Evolutionary conservation across 805 yeast genomes (phyloP), one percentile per base, ranked within the genome.

Genomic region (Cyberlindnera mrakii): DNA sequence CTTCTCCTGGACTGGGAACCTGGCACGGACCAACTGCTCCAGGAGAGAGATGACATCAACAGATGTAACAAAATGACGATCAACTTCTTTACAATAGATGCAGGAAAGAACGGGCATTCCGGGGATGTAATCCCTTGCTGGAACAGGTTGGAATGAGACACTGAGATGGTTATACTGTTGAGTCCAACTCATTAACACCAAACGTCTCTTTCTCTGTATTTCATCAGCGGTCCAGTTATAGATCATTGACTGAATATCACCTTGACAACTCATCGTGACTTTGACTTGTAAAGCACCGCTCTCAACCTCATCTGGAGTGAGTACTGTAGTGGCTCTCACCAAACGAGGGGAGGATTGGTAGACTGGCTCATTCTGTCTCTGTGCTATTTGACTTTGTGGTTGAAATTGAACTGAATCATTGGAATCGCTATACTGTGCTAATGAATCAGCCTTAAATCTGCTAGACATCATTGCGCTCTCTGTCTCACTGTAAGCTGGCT

Each of bases 1-100:
- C 60, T 82, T 82, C 58, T 82, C 88, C 53, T 81, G 85, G 17
- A 80, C 78, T 6, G 75, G 67, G 57, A 82, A 81, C 48, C 72
- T 74, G 41, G 75, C 53, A 35, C 57, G 71, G 19, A 80, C 77
- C 35, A 82, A 64, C 44, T 70, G 68, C 54, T 82, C 87, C 30
- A 82, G 60, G 6, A 82, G 58, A 17, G 68, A 57, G 15, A 82
- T 76, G 34, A 81, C 67, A 56, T 82, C 88, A 16, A 81, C 87
- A 2, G 82, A 75, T 0, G 88, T 82, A 27, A 80, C 78, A 43
- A 69, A 77, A 55, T 66, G 71, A 46, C 69, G 62, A n/a, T 62
- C 57, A 15, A 67, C 62, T 37, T 72, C 77, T 33, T 64, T 60
- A 80, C 84, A 78, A 55, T 67, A 70, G 29, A 81, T 78, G 55